These are phyloP conservation scores for Lactuca sativa DNA, from an alignment of 129 eudicot species.

Conservation along the genomic window DNA sequence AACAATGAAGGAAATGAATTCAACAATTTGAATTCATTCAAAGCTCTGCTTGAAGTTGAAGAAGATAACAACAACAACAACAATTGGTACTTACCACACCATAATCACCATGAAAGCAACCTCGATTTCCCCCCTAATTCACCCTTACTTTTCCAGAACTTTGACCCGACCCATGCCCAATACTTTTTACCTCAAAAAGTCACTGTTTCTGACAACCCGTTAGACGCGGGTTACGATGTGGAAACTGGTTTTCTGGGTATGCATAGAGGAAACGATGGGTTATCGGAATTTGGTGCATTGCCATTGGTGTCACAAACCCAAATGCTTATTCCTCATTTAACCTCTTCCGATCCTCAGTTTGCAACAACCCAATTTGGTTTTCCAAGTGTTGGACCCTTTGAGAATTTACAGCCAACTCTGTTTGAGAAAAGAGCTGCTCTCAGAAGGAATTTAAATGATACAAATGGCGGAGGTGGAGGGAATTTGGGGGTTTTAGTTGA, in stretches of 20 bases:
- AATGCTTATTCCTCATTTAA: constrained; percentile 38
- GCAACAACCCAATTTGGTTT: constrained; percentile 42
- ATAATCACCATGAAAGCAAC: constrained; percentile 21
- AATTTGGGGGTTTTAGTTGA: constrained; percentile 38
- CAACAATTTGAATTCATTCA: constrained; percentile 40
- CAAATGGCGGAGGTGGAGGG: constrained; percentile 14
- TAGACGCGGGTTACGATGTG: constrained; percentile 36
- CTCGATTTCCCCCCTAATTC: constrained; percentile 12
- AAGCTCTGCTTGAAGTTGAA: constrained; percentile 53
- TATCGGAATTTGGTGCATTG: constrained; percentile 40
- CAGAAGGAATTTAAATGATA: constrained; percentile 43
- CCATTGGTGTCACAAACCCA: constrained; percentile 43
- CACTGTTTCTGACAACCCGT: constrained; percentile 3
- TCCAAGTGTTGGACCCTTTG: constrained; percentile 55
- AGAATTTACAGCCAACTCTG: constrained; percentile 68
- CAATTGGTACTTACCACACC: constrained; percentile 15
- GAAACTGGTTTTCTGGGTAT: constrained; percentile 34
- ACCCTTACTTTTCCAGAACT: constrained; percentile 30
- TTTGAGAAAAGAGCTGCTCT: constrained; percentile 86
- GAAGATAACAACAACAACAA: constrained; percentile 20
- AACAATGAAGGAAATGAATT: constrained; percentile 18
- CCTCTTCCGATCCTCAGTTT: constrained; percentile 35
- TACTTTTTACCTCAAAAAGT: background rate
- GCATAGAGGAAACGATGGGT: constrained; percentile 18
- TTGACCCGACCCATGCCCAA: background rate